Conservation (phyloP, 1,139 yeast genomes). For the Blastobotrys persicus region DNA sequence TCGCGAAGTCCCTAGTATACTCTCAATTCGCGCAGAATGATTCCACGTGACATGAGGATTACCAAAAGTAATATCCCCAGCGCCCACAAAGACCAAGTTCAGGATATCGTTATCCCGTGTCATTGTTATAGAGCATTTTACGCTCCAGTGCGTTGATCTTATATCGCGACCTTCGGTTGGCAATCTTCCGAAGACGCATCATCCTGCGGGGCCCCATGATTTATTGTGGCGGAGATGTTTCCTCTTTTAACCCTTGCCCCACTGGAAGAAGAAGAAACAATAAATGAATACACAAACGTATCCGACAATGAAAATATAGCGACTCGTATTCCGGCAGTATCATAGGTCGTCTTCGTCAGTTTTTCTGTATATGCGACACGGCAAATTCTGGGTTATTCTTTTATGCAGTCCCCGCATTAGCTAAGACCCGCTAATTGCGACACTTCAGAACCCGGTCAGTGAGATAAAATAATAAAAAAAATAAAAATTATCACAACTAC, state of each 20-base stretch:
- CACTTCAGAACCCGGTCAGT: too few species aligned
- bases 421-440: too few species aligned
- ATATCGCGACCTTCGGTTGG: background rate
- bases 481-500: too few species aligned
- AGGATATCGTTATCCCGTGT: background rate
- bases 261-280: too few species aligned
- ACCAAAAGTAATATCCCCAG: slow-evolving; percentile 25
- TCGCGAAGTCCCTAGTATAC: slow-evolving; percentile 20
- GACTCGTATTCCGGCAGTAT: too few species aligned
- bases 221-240: background rate
- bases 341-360: too few species aligned
- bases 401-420: too few species aligned
- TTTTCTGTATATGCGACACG: too few species aligned
- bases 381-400: too few species aligned
- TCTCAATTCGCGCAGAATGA: slow-evolving; percentile 22
- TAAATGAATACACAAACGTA: background rate
- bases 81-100: slow-evolving; percentile 16
- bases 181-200: background rate
- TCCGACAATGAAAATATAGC: background rate
- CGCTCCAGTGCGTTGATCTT: too few species aligned
- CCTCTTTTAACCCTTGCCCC: background rate
- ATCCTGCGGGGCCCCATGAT: background rate
- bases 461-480: background rate
- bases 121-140: too few species aligned
- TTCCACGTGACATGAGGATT: slow-evolving; percentile 26